Evolutionary conservation across 805 yeast genomes (phyloP), one percentile per base, ranked within the genome.

Genomic region (Wickerhamiella musiphila): DNA sequence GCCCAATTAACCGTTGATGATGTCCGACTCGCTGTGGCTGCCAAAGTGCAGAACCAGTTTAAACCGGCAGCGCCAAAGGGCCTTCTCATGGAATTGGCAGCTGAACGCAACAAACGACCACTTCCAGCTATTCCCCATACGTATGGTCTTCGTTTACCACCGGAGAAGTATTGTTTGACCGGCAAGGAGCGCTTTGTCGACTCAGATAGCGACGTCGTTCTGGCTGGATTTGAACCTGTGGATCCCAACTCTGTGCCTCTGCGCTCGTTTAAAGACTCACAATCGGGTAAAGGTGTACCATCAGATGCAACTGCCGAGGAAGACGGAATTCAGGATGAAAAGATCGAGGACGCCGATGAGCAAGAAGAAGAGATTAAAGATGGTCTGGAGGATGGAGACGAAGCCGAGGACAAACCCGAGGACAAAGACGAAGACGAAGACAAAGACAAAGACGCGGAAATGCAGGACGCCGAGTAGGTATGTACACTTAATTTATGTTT

Each of bases 41-140:
- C 96, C 0, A 63, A 93, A 37, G 81, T 93, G n/a, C 83, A 79
- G 49, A 82, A 82, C 51, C 96, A 92, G 52, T 90, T 90, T 64
- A 83, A 83, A 53, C 94, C 96, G 2, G 78, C 78, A 2, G 90
- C 93, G 5, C 96, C 96, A 4, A 90, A 86, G 53, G 95, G 90
- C 52, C 60, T 86, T 42, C 56, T 90, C 41, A 58, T 90, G 53
- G 94, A 86, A 54, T 60, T 90, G 45, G 98, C 98, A 0, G 76
- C 74, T 13, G 98, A 92, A 49, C 64, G 94, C 41, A 90, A 90
- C 54, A 75, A 81, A 45, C 75, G 79, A 49, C 73, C 92, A 0
- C 61, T 90, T 32, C 99, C 99, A 4, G 78, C 90, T 4, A 84
- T 90, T 10, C 74, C 84, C 53, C 84, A 90, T 10, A 68, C 75